These are phyloP conservation scores for Plasmodium fragile DNA, from an alignment of 169 alveolate genomes.

Conservation along the genomic window DNA sequence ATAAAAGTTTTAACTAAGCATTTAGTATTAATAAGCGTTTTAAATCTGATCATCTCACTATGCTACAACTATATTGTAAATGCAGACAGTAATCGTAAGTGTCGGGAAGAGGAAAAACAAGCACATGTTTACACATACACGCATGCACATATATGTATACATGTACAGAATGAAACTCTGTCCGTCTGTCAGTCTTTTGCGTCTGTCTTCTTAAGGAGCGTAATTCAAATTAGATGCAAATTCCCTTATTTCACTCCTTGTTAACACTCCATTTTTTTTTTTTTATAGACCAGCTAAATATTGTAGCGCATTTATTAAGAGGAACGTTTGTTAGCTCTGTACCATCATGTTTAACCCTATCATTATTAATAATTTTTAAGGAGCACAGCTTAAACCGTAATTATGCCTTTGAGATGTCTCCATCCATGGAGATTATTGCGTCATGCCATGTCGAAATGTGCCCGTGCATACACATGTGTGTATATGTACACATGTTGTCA, in stretches of 20 bases:
- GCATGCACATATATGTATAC: neutral
- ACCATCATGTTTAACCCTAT: slow-evolving; percentile 68
- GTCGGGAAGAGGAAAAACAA: slow-evolving; percentile 7
- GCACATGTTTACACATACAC: neutral
- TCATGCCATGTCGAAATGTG: neutral
- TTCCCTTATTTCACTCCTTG: slow-evolving; percentile 6
- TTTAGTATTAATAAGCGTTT: slow-evolving; percentile 61
- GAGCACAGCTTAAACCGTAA: slow-evolving; percentile 66
- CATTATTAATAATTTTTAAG: slow-evolving; percentile 66
- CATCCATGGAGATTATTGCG: neutral
- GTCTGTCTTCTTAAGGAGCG: neutral
- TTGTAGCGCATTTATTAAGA: slow-evolving; percentile 70
- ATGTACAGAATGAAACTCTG: neutral
- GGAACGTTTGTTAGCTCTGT: slow-evolving; percentile 76
- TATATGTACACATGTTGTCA: slow-evolving; percentile 1
- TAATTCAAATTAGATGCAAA: slow-evolving; percentile 2
- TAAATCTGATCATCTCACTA: slow-evolving; percentile 72
- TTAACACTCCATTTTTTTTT: slow-evolving; percentile 13
- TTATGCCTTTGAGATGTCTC: neutral
- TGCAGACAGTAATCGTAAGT: slow-evolving; percentile 70
- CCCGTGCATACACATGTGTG: neutral
- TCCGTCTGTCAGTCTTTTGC: neutral
- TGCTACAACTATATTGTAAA: slow-evolving; percentile 51
- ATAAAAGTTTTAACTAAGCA: slow-evolving; percentile 69
- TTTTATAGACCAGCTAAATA: slow-evolving; percentile 66